These are phyloP conservation scores for Pouteria campechiana DNA, from an alignment of 179 eudicot genomes.

Conservation along the genomic window DNA sequence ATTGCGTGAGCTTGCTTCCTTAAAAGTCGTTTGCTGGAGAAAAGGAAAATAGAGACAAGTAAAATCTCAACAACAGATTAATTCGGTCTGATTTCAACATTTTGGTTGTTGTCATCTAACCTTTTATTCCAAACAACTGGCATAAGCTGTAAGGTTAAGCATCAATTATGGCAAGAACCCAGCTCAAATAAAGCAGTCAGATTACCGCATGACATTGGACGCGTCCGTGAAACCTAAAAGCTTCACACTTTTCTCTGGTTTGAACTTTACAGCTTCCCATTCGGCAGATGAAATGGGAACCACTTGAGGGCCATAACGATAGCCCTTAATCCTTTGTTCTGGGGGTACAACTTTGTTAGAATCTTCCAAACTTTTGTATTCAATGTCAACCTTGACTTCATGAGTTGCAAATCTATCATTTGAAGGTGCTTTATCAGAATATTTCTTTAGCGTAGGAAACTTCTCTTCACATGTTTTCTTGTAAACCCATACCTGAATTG, in stretches of 20 bases:
- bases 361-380: slow-evolving; percentile 65
- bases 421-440: slow-evolving; percentile 96
- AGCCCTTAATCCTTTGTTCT: slow-evolving; percentile 96
- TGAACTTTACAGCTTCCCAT: slow-evolving; percentile 90
- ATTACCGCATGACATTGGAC: slow-evolving; percentile 72
- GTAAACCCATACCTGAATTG: slow-evolving; percentile 85
- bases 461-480: slow-evolving; percentile 92
- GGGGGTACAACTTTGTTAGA: slow-evolving; percentile 68
- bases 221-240: slow-evolving; percentile 87
- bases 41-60: slow-evolving; percentile 1
- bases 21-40: no score
- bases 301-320: slow-evolving; percentile 94
- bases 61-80: neutral
- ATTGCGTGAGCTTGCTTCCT: no score
- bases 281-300: slow-evolving; percentile 90
- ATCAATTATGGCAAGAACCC: neutral
- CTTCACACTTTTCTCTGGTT: slow-evolving; percentile 90
- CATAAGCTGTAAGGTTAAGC: neutral
- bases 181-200: slow-evolving; percentile 4
- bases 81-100: no score
- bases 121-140: neutral
- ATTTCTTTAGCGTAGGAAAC: slow-evolving; percentile 87
- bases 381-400: slow-evolving; percentile 86
- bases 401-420: slow-evolving; percentile 92
- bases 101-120: neutral